Evolutionary conservation across 192 early-diverging fungal genomes (phyloP).

Genomic region (Entomortierella beljakovae): DNA sequence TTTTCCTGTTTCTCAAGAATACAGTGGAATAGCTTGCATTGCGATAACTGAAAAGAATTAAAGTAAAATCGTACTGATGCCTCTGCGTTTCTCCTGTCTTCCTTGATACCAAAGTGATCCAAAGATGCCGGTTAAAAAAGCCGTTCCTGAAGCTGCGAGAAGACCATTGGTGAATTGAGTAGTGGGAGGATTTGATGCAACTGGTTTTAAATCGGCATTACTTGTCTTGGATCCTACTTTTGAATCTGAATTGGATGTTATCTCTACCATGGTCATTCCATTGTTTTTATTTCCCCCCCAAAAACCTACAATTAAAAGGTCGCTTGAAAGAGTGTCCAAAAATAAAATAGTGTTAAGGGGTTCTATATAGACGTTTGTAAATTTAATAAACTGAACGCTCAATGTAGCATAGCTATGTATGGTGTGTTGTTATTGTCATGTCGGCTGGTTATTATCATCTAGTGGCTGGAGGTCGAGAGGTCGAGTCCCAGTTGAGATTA

Average conservation of each 20-base stretch:
- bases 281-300: no score
- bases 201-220: not conserved
- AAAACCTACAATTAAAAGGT: no score
- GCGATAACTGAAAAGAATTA: not conserved
- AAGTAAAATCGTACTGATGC: conserved; percentile 22
- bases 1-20: no score
- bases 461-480: no score
- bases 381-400: no score
- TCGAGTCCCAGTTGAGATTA: no score
- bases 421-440: no score
- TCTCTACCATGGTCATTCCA: not conserved
- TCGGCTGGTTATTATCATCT: no score
- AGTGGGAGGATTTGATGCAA: conserved; percentile 28
- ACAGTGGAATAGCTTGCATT: not conserved
- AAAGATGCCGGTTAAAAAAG: conserved; percentile 48
- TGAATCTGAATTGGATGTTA: not conserved
- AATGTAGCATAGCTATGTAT: no score
- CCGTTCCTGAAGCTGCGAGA: conserved; percentile 41
- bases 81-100: conserved; percentile 34
- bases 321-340: no score
- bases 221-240: not conserved
- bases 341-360: no score
- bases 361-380: no score
- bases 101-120: conserved; percentile 51
- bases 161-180: conserved; percentile 48